Base-by-base conservation (phyloP, 352 stramenopile species). In the Pseudoperonospora humuli region DNA sequence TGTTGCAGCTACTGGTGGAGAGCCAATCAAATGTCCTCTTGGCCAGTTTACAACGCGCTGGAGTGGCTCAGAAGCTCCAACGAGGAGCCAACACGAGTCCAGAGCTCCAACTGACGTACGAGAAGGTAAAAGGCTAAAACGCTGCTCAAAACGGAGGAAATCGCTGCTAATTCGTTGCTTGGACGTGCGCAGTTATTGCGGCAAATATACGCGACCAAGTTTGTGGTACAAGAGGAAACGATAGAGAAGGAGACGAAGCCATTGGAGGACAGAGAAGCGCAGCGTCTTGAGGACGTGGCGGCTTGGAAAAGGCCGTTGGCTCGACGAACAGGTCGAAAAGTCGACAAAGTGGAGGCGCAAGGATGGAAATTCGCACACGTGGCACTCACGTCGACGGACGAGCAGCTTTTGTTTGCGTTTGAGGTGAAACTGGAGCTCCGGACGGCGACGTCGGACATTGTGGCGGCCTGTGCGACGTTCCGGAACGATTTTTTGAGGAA, bases 341-440 rank as follows among this genome's bases (percentile, higher is more conserved):
- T 69, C 1, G 33, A 48, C 4, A 37, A 50, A 9, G n/a, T 73
- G 11, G 63, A 73, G 23, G 43, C 54, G 8, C 9, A 32, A 20
- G 80, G 80, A 5, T 92, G 80, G 80, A 49, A 45, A 0, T 86
- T 85, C 39, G 60, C 80, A 5, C 48, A 28, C 0, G 67, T 89
- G 8, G 37, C 52, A n/a, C 57, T 92, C 18, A 54, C 63, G 11
- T 44, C 68, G 1, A 64, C 64, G 24, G 76, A 92, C 44, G 76
- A 89, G 24, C 75, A 92, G 43, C 59, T 59, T 33, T 55, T 92
- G 6, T 88, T 92, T 24, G 80, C 86, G 47, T 85, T 88, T 47
- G 69, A 92, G 45, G 76, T 89, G 37, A 84, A 79, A 36, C 59
- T 85, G 14, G 59, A 63, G 15, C 50, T 88, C 17, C 55, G 68